Percentiles rank a stretch among this genome's conserved stretches.
Evolutionary conservation across 2,329 filamentous ascomycete genomes (phyloP).

Genomic region (Coniochaeta ligniaria): DNA sequence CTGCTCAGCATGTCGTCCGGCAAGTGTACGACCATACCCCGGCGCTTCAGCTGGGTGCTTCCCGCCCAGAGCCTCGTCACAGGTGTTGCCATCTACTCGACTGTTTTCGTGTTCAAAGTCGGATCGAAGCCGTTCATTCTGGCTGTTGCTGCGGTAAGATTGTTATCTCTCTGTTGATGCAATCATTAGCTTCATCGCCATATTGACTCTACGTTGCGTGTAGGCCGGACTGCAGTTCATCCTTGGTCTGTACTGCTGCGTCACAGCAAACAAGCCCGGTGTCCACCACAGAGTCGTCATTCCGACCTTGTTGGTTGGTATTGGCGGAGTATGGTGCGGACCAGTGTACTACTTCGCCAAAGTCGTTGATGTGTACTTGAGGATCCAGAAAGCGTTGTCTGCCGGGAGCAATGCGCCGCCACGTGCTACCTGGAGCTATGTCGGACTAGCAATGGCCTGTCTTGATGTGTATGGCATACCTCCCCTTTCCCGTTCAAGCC

Average conservation of each 20-base stretch:
- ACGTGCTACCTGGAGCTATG: slow-evolving; percentile 10
- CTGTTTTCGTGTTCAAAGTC: slow-evolving; percentile 11
- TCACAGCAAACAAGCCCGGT: slow-evolving; percentile 5
- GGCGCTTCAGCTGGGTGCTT: slow-evolving; percentile 12
- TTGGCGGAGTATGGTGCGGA: slow-evolving; percentile 11
- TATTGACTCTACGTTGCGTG: background rate
- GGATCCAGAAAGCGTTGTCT: background rate
- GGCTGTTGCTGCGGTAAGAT: slow-evolving; percentile 11
- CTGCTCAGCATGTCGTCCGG: slow-evolving; percentile 5
- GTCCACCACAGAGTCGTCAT: slow-evolving; percentile 8
- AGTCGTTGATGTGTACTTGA: slow-evolving; percentile 4
- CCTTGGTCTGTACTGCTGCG: slow-evolving; percentile 11
- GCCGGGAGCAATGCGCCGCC: background rate
- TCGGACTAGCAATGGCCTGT: slow-evolving; percentile 10
- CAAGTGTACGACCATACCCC: slow-evolving; percentile 6
- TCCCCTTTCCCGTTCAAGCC: background rate
- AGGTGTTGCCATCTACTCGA: slow-evolving; percentile 13
- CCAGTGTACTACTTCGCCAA: slow-evolving; percentile 11
- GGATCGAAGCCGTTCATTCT: slow-evolving; percentile 11
- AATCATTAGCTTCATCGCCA: background rate
- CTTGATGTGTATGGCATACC: slow-evolving; percentile 10
- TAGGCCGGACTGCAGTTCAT: slow-evolving; percentile 12
- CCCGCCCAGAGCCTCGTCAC: slow-evolving; percentile 11
- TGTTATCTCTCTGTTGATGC: background rate
- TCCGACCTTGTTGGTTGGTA: slow-evolving; percentile 5